Base-by-base conservation (phyloP, 441 rosid species). In the Erysimum cheiri region DNA sequence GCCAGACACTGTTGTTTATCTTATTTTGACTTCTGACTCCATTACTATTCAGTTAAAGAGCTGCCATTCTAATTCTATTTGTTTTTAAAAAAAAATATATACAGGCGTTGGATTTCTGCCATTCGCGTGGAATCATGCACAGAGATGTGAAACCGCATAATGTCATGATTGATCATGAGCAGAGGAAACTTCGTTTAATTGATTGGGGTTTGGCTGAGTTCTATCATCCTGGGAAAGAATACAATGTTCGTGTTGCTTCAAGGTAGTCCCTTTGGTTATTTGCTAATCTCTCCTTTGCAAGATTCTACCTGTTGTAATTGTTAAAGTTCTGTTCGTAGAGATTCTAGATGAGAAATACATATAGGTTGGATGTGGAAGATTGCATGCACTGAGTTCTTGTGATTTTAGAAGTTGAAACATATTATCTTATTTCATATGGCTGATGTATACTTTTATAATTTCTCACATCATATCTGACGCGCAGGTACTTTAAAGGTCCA, bases 131-230 rank as follows among this genome's bases (percentile, higher is more conserved):
- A 62, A 95, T 95, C 44, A 92, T 95, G 99, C 99, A 95, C 75
- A 87, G 97, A 53, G 99, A 95, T 83, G 99, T 95, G 64, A 95
- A 90, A 78, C 99, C 98, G 0, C 99, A 95, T 76, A 95, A 95
- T 81, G 98, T 95, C 64, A 92, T 95, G 99, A 92, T 95, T 82
- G 99, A 92, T 82, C 99, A 92, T 17, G 99, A 88, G 65, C 97
- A 85, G 78, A 82, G 96, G 59, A 95, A 92, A 71, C 98, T 95
- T 57, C 96, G 97, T 31, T 87, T 95, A 52, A 92, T 95, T 65
- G 99, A 92, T 60, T 95, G 98, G 98, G 99, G 99, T 67, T 89
- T 95, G 62, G 98, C 98, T 7, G 99, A 95, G 69, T 95, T 95
- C 49, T 95, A 95, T 75, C 99, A 95, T 84, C 99, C 98, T 49